Percentiles rank a stretch among this genome's conserved stretches.
phyloP scores from a whole-genome alignment of 2,329 filamentous ascomycete species.

The Beauveria bassiana region DNA sequence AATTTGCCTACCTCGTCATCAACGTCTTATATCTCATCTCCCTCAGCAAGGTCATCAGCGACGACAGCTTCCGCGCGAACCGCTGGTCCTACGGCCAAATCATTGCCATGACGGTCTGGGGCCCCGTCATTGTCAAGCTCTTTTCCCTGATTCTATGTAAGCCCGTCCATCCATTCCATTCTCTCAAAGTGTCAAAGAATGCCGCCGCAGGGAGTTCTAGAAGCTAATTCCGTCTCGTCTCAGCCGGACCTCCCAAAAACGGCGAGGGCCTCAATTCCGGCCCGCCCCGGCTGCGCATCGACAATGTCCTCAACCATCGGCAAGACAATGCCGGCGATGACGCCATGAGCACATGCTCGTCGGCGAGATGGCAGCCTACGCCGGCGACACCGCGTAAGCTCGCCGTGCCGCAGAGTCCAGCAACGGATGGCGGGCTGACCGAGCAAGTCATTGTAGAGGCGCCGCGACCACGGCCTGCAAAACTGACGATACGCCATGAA shows the following conservation, averaged over 20 bases:
- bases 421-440: background rate
- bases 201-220: no score
- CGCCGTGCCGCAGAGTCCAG: background rate
- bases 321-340: slow-evolving; percentile 13
- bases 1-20: slow-evolving; percentile 28
- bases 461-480: background rate
- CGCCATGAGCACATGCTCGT: slow-evolving; percentile 8
- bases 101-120: slow-evolving; percentile 32
- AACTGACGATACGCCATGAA: slow-evolving; percentile 6
- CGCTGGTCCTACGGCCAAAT: slow-evolving; percentile 32
- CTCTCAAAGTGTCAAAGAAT: background rate
- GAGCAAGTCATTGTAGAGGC: background rate
- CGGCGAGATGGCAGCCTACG: background rate
- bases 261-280: slow-evolving; percentile 28
- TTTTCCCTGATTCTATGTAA: slow-evolving; percentile 30
- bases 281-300: slow-evolving; percentile 30
- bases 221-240: background rate
- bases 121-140: slow-evolving; percentile 32
- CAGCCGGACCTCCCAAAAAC: slow-evolving; percentile 31
- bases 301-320: slow-evolving; percentile 31
- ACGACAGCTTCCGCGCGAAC: slow-evolving; percentile 27
- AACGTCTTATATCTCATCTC: slow-evolving; percentile 33
- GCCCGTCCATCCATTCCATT: slow-evolving; percentile 9
- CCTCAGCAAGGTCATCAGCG: slow-evolving; percentile 27
- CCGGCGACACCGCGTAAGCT: background rate